Base-by-base conservation (phyloP, 1,284 basidiomycete genomes). In the Ganoderma resinaceum region DNA sequence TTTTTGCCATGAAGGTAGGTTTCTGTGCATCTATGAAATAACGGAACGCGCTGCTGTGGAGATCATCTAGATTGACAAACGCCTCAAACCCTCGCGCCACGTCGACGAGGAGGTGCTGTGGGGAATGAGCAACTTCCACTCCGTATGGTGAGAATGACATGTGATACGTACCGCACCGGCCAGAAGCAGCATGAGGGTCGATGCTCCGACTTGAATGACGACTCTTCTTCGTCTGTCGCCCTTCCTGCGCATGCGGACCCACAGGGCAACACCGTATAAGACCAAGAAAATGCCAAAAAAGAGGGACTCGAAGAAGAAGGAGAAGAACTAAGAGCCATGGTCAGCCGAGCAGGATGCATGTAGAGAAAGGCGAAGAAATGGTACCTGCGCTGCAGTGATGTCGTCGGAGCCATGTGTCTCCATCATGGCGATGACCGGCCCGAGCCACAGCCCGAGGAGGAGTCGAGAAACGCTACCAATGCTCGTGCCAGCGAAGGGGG, bases 291-390 rank as follows among this genome's bases (percentile, higher is more conserved):
- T 62, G 18, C 71, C 71, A 38, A 70, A 70, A 43, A 63, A 65
- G 58, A 72, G 60, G 8, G 69, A 65, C 46, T 70, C 69, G 11
- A 72, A 33, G 58, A 68, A 66, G 49, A 72, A 59, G 16, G 69
- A 63, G 2, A 70, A 52, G 37, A 72, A 62, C 66, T 67, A 18
- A 23, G 37, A 33, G 29, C 23, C 8, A 20, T 18, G 16, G 35
- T 65, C n/a, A 67, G 53, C 8, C 0, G 37, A n/a, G 20, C 8
- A 52, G 8, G 1, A 43, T 29, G 37, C 1, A 43, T 29, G 37
- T 11, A 31, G 11, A 20, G 26, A 23, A 31, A n/a, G 11, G 12
- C 11, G n/a, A 1, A 52, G 29, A 20, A 8, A 26, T 26, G 35
- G n/a, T 42, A 67, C 66, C 66, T 59, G 46, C 7, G 59, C 59